Evolutionary conservation across 2,329 filamentous ascomycete genomes (phyloP), one percentile per base, ranked within the genome.

Genomic region (Talaromyces pinophilus): DNA sequence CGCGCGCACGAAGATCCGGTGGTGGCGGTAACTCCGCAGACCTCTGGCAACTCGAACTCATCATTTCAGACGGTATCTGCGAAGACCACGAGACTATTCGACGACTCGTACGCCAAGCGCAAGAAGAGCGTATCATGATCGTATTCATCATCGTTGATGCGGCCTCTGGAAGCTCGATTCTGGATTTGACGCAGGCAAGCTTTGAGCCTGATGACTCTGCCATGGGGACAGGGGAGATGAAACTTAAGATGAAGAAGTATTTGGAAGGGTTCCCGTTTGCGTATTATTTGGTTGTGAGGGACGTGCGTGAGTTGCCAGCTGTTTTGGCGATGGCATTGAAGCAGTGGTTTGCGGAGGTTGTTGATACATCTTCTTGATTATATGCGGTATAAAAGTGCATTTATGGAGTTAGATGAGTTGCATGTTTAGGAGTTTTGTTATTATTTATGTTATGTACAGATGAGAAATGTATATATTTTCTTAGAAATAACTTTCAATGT

Each of bases 81-180:
- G 92, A 96, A 62, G 90, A 93, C 59, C 94, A 98, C 77, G 92
- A 93, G 19, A 85, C 87, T 5, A 93, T 99, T 71, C 86, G 91
- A 17, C 84, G 92, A 5, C 84, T 98, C 25, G 88, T 99, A 11
- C 86, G 95, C 10, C 90, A 94, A 78, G 94, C 95, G 0, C 88
- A 93, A 74, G 93, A 97, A 78, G 92, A 97, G 80, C 86, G 93
- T 17, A 96, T 99, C 75, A 97, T 99, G 92, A 89, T 98, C 69
- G 94, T 99, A 5, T 99, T 99, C 77, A 92, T 99, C 72, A 91
- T 99, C 73, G 92, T 99, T 75, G 95, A 99, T 81, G 84, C 87
- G 54, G 74, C 83, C 25, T 79, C 80, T 66, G 78, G 78, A 28
- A 82, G 77, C 67, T 82, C 80, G 0, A 96, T 99, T 68, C 80